Evolutionary conservation across 2,329 filamentous ascomycete species (phyloP).

Genomic region (Alternaria ethzedia): DNA sequence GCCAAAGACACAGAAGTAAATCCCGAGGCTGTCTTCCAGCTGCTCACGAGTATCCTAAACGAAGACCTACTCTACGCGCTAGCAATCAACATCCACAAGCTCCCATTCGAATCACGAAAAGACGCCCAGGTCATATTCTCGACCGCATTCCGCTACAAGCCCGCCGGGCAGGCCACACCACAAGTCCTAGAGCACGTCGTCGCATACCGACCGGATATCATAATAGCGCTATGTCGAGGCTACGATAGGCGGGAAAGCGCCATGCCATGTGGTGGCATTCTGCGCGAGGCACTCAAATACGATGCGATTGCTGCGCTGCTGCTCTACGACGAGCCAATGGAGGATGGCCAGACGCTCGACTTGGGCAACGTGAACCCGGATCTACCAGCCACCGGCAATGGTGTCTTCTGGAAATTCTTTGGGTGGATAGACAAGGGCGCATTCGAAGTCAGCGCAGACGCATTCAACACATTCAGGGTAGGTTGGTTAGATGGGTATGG

Average conservation of each 20-base stretch:
- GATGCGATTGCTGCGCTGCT: conserved; percentile 91
- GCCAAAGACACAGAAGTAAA: conserved; percentile 78
- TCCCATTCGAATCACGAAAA: conserved; percentile 96
- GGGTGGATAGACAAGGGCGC: conserved; percentile 95
- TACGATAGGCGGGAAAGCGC: conserved; percentile 92
- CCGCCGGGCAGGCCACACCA: conserved; percentile 73
- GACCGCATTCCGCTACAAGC: conserved; percentile 89
- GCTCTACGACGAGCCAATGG: conserved; percentile 85
- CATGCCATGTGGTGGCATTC: conserved; percentile 85
- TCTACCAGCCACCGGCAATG: conserved; percentile 75
- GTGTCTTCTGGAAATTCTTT: conserved; percentile 97
- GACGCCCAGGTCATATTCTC: conserved; percentile 96
- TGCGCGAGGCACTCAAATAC: conserved; percentile 88
- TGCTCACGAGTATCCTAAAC: conserved; percentile 83
- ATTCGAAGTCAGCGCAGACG: conserved; percentile 96
- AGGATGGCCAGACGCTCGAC: conserved; percentile 75
- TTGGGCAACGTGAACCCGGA: conserved; percentile 79
- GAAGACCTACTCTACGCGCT: conserved; percentile 89
- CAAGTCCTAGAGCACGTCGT: conserved; percentile 89
- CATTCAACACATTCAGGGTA: conserved; percentile 96
- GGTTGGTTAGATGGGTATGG: not conserved
- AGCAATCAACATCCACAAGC: conserved; percentile 78
- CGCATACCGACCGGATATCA: conserved; percentile 82
- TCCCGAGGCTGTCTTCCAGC: conserved; percentile 85
- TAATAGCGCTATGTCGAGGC: conserved; percentile 85